These are phyloP conservation scores for Yamadazyma endophytica DNA, from an alignment of 805 yeast genomes.

Conservation along the genomic window DNA sequence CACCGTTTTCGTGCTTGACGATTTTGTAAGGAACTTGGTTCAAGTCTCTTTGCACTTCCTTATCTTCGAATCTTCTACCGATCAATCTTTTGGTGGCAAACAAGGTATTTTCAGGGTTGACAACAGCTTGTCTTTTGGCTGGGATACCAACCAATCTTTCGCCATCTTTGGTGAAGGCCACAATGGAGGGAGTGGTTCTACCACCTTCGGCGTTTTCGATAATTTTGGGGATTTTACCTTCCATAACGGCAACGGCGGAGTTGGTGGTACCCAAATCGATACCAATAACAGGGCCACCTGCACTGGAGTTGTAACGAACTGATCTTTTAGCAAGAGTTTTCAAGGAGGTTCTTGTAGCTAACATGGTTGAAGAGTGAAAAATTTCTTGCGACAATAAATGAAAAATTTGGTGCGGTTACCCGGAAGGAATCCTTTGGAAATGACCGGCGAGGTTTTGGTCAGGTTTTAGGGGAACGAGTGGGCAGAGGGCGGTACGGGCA, in stretches of 20 bases:
- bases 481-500: too few relatives aligned
- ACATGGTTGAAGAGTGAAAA: constrained; percentile 20
- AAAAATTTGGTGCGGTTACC: constrained; percentile 3
- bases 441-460: constrained; percentile 1
- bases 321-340: constrained; percentile 22
- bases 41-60: constrained; percentile 87
- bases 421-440: neutral
- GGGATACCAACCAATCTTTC: constrained; percentile 91
- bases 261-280: constrained; percentile 87
- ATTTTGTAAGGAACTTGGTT: constrained; percentile 87
- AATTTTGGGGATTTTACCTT: constrained; percentile 71
- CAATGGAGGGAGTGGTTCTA: constrained; percentile 86
- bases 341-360: constrained; percentile 39
- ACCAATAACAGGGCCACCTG: constrained; percentile 64
- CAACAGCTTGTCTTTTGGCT: constrained; percentile 94
- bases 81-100: constrained; percentile 94
- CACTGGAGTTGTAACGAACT: constrained; percentile 29
- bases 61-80: constrained; percentile 87
- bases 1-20: constrained; percentile 87
- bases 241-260: constrained; percentile 85
- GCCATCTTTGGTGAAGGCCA: constrained; percentile 88
- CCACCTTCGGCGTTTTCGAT: constrained; percentile 76
- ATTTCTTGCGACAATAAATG: constrained; percentile 3
- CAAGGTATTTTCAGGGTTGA: constrained; percentile 89
- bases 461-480: neutral